Conservation (phyloP, 768 basidiomycete species). For the Tricholoma bakamatsutake region DNA sequence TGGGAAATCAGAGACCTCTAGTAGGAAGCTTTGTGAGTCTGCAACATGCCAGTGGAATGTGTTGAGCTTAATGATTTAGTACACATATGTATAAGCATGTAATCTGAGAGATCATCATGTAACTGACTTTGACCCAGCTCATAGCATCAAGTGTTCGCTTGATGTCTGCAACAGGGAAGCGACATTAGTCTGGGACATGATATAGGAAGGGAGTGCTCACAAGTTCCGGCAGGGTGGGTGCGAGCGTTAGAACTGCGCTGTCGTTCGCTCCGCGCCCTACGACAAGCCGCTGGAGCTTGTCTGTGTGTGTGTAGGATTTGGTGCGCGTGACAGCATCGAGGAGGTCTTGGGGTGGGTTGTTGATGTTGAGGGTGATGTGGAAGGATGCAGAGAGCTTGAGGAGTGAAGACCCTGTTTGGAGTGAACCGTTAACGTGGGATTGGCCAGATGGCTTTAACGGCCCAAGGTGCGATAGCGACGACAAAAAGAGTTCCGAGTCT, state of each 20-base stretch:
- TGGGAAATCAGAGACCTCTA: slow-evolving; percentile 53
- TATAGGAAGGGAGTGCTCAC: slow-evolving; percentile 29
- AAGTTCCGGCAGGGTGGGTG: slow-evolving; percentile 40
- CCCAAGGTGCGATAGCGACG: slow-evolving; percentile 2
- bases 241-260: slow-evolving; percentile 27
- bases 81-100: slow-evolving; percentile 34
- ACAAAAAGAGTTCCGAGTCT: neutral
- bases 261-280: slow-evolving; percentile 54
- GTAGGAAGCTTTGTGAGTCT: slow-evolving; percentile 77
- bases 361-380: slow-evolving; percentile 38
- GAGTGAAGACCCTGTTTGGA: slow-evolving; percentile 36
- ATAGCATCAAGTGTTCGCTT: slow-evolving; percentile 69
- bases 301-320: slow-evolving; percentile 35
- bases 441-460: slow-evolving; percentile 36
- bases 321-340: slow-evolving; percentile 50
- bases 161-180: slow-evolving; percentile 60
- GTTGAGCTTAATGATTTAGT: slow-evolving; percentile 43
- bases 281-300: slow-evolving; percentile 54
- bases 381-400: slow-evolving; percentile 46
- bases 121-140: slow-evolving; percentile 60
- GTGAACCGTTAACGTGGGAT: slow-evolving; percentile 41
- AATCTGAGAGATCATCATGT: slow-evolving; percentile 40
- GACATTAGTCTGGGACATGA: neutral
- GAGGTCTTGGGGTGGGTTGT: slow-evolving; percentile 48
- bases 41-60: slow-evolving; percentile 79